A percentile compares a stretch with the other conserved stretches of the same genome.
Conservation (phyloP, 2,329 filamentous ascomycete species). For the Pestalotiopsis sp. region DNA sequence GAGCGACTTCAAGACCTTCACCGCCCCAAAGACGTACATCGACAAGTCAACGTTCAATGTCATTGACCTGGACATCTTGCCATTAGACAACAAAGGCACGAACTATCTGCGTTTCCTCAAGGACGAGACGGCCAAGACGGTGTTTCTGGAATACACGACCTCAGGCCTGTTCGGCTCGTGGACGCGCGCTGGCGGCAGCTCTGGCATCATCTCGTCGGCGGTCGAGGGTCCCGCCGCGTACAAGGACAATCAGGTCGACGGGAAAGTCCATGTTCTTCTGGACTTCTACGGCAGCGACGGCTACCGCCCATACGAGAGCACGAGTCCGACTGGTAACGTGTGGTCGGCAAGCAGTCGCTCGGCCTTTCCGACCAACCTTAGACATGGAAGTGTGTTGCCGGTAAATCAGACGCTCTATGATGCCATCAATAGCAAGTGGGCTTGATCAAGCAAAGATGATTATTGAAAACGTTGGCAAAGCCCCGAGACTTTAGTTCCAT, state of each 20-base stretch:
- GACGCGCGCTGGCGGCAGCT: constrained; percentile 48
- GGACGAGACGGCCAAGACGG: constrained; percentile 53
- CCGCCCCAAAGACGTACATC: constrained; percentile 51
- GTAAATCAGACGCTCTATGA: constrained; percentile 45
- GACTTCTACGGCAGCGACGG: constrained; percentile 51
- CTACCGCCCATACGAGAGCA: constrained; percentile 52
- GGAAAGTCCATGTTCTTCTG: constrained; percentile 49
- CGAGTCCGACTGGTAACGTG: constrained; percentile 42
- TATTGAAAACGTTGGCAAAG: background rate
- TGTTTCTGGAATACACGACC: constrained; percentile 52
- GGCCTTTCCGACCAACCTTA: constrained; percentile 48
- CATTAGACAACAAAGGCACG: constrained; percentile 39
- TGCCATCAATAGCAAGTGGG: constrained; percentile 42
- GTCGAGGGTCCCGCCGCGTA: constrained; percentile 50
- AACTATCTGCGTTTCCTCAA: constrained; percentile 59
- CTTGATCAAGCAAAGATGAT: constrained; percentile 20
- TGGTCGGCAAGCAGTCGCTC: constrained; percentile 47
- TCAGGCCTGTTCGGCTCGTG: constrained; percentile 54
- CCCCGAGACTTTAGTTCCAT: too few relatives aligned
- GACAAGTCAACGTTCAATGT: constrained; percentile 48
- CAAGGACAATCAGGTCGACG: constrained; percentile 41
- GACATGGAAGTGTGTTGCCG: constrained; percentile 55
- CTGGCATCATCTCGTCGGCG: constrained; percentile 42
- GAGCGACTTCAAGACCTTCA: constrained; percentile 56
- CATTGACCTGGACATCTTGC: constrained; percentile 61